Conservation (phyloP, 306 rosid genomes). For the Fragaria vesca region DNA sequence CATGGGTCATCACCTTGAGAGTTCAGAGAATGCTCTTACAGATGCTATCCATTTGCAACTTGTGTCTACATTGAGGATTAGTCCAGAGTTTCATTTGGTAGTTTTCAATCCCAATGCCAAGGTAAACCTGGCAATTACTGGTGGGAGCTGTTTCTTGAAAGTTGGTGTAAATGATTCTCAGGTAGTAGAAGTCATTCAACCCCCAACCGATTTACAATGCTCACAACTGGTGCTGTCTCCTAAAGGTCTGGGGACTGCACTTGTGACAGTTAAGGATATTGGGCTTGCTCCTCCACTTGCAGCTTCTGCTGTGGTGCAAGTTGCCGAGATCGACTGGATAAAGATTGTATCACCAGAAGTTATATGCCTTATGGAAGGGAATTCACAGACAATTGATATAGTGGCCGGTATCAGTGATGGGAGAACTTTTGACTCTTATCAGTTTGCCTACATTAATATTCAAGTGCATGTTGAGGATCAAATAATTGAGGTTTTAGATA, state of each 20-base stretch:
- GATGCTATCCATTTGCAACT: conserved; percentile 91
- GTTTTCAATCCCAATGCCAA: conserved; percentile 71
- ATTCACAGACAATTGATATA: conserved; percentile 55
- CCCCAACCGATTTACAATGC: conserved; percentile 62
- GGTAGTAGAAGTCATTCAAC: conserved; percentile 69
- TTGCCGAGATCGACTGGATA: conserved; percentile 90
- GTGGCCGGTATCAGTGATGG: conserved; percentile 74
- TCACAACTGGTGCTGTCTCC: conserved; percentile 64
- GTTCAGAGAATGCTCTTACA: conserved; percentile 47
- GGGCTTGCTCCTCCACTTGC: conserved; percentile 72
- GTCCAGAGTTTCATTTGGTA: conserved; percentile 71
- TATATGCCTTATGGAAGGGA: conserved; percentile 80
- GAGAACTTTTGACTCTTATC: conserved; percentile 65
- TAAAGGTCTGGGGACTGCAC: conserved; percentile 74
- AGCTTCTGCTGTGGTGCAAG: conserved; percentile 84
- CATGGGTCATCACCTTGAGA: conserved; percentile 35
- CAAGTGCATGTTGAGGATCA: conserved; percentile 77
- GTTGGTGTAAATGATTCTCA: conserved; percentile 69
- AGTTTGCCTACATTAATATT: conserved; percentile 79
- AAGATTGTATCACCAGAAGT: conserved; percentile 65
- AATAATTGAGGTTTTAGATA: conserved; percentile 62
- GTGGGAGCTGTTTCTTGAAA: conserved; percentile 96
- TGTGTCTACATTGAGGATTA: conserved; percentile 74
- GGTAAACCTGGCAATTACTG: conserved; percentile 80
- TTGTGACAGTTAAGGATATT: conserved; percentile 69